Conservation (phyloP, 139 green algal species). For the Asterochloris erici region DNA sequence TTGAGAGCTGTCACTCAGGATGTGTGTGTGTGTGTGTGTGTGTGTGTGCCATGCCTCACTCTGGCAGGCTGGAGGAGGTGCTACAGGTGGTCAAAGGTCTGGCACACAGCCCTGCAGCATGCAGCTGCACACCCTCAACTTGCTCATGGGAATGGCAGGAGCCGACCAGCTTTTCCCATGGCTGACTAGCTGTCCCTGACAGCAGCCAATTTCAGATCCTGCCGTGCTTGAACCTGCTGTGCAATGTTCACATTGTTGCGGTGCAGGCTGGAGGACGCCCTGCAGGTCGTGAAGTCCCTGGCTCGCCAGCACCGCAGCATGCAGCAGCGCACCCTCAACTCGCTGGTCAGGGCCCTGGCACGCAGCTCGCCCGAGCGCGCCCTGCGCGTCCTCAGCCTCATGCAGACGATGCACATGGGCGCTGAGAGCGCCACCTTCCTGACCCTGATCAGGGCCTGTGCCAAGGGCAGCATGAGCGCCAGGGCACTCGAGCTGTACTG, state of each 20-base stretch:
- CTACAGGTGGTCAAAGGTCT: too few species aligned
- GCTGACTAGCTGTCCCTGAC: too few species aligned
- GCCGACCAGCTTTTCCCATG: too few species aligned
- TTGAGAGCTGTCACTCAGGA: background rate
- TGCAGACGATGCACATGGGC: slow-evolving; percentile 32
- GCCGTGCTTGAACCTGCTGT: background rate
- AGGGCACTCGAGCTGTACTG: slow-evolving; percentile 39
- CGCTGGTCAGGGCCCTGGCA: slow-evolving; percentile 36
- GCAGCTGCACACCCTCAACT: too few species aligned
- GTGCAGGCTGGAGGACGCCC: slow-evolving; percentile 50
- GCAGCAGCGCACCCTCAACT: slow-evolving; percentile 53
- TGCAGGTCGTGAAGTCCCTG: slow-evolving; percentile 59
- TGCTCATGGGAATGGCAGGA: too few species aligned
- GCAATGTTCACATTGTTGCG: background rate
- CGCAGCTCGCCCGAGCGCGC: slow-evolving; percentile 23
- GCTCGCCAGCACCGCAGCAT: slow-evolving; percentile 41
- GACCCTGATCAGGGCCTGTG: slow-evolving; percentile 40
- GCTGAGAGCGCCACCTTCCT: slow-evolving; percentile 34
- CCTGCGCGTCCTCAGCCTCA: slow-evolving; percentile 52
- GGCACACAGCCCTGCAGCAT: too few species aligned
- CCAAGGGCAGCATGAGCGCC: slow-evolving; percentile 12
- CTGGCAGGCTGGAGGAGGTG: too few species aligned
- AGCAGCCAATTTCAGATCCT: too few species aligned
- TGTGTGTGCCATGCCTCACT: too few species aligned
- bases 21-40: too few species aligned